Percentiles rank a stretch among this genome's conserved stretches.
These are phyloP conservation scores for Sphagnum tenellum DNA, from an alignment of 225 moss, liverwort and hornwort species.

Conservation along the genomic window DNA sequence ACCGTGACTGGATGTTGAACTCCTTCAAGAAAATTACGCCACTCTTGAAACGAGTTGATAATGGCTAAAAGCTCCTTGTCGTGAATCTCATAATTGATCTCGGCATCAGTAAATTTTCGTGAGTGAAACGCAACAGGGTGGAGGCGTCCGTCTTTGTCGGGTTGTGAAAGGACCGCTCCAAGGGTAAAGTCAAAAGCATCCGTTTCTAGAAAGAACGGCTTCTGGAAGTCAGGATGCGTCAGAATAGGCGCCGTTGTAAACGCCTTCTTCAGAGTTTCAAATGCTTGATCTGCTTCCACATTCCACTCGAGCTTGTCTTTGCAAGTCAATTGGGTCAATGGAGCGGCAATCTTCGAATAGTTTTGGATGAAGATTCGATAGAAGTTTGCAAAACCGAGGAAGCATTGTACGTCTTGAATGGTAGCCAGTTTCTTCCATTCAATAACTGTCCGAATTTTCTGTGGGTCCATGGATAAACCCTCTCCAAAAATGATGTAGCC, in stretches of 20 bases:
- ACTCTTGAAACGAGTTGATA: background rate
- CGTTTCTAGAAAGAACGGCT: background rate
- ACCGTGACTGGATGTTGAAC: background rate
- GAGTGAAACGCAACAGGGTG: background rate
- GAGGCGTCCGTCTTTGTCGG: background rate
- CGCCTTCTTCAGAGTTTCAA: background rate
- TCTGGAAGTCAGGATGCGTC: background rate
- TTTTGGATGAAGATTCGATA: conserved; percentile 6
- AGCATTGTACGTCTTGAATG: conserved; percentile 1
- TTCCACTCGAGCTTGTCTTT: background rate
- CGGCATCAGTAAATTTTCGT: background rate
- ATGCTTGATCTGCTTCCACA: background rate
- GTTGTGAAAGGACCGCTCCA: conserved; percentile 4
- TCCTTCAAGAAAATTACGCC: background rate
- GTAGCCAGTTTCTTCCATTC: background rate
- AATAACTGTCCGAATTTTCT: background rate
- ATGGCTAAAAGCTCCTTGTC: conserved; percentile 12
- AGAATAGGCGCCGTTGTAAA: conserved; percentile 1
- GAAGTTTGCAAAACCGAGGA: conserved; percentile 9
- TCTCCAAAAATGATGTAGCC: conserved; percentile 1
- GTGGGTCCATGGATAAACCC: conserved; percentile 7
- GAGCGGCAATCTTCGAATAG: conserved; percentile 1
- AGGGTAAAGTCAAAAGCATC: conserved; percentile 8
- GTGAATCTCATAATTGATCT: conserved; percentile 2
- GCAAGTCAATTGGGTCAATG: background rate